These are phyloP conservation scores for Arthrobotrys pseudoclavata DNA, from an alignment of 2,329 filamentous ascomycete species.

Conservation along the genomic window DNA sequence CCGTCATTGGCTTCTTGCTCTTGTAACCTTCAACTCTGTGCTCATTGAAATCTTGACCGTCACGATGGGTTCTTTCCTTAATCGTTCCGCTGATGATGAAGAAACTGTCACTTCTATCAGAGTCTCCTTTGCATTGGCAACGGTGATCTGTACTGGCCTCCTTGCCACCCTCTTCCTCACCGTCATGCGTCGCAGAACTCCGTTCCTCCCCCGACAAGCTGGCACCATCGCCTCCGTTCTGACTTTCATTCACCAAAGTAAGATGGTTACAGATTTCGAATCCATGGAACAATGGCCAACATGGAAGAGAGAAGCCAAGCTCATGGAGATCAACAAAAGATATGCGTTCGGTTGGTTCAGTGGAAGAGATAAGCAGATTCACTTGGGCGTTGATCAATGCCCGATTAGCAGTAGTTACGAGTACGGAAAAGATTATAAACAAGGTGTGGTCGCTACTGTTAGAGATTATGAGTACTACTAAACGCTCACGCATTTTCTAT, in stretches of 20 bases:
- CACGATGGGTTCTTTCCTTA: slow-evolving; percentile 75
- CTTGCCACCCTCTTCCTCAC: slow-evolving; percentile 73
- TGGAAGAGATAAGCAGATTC: slow-evolving; percentile 78
- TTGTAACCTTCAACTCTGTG: slow-evolving; percentile 78
- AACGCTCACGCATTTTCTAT: slow-evolving; percentile 13
- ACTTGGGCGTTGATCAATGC: slow-evolving; percentile 79
- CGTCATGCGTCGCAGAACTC: slow-evolving; percentile 74
- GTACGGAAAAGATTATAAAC: slow-evolving; percentile 58
- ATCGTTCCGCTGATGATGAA: slow-evolving; percentile 69
- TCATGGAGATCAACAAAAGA: slow-evolving; percentile 74
- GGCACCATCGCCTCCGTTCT: slow-evolving; percentile 82
- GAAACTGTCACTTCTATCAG: slow-evolving; percentile 77
- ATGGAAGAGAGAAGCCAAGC: slow-evolving; percentile 73
- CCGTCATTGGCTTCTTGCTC: slow-evolving; percentile 75
- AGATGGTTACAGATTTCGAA: slow-evolving; percentile 83
- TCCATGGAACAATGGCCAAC: slow-evolving; percentile 76
- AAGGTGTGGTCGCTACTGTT: slow-evolving; percentile 51
- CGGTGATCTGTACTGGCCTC: slow-evolving; percentile 77
- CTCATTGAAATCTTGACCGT: slow-evolving; percentile 81
- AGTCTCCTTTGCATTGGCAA: slow-evolving; percentile 74
- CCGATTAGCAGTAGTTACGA: slow-evolving; percentile 54
- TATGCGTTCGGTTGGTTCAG: slow-evolving; percentile 84
- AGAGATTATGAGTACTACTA: slow-evolving; percentile 57
- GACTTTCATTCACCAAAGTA: slow-evolving; percentile 83
- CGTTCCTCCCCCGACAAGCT: slow-evolving; percentile 82